Base-by-base conservation (phyloP, 176 grass and related monocot genomes). In the Tillandsia fasciculata region DNA sequence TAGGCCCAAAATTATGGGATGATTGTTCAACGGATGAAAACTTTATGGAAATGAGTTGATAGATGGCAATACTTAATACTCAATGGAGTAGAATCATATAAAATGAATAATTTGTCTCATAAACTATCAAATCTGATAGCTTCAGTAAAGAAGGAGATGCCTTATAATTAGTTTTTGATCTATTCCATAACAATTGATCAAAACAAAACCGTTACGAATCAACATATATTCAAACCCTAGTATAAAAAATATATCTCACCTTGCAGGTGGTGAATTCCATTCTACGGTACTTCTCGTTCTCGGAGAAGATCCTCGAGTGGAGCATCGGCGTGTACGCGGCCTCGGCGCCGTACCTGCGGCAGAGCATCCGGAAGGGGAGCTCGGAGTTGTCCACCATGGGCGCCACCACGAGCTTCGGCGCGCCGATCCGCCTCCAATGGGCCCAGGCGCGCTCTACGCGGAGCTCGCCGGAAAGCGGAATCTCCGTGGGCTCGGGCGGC, bases 341-440 rank as follows among this genome's bases (percentile, higher is more conserved):
- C 52, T 77, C 72, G 13, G 89, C 89, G 52, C 94, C 94, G 64
- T 99, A 99, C 65, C 84, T 91, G 74, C 89, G 77, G 80, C 89
- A 99, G 2, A 93, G 82, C 94, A 99, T 93, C 79, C 94, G 84
- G 75, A 99, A 99, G 57, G 94, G 89, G 0, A 99, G 84, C 78
- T 99, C 89, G 1, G 94, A 99, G 78, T 93, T 99, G 72, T 99
- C 94, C 72, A 99, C 94, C 94, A 99, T 93, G 42, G 94, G 94
- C 1, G 94, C 94, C 48, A 99, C 89, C 4, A 86, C 3, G 69
- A 99, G 56, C 27, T 63, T 69, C 13, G 94, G 94, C 24, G 89
- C 65, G 0, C 89, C 87, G 64, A 99, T 73, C 63, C 77, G 79
- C 63, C 70, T 79, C 94, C 94, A 99, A 80, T 99, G 89, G 14